phyloP scores from a whole-genome alignment of 108 stramenopile genomes.

The Ochromonas danica region DNA sequence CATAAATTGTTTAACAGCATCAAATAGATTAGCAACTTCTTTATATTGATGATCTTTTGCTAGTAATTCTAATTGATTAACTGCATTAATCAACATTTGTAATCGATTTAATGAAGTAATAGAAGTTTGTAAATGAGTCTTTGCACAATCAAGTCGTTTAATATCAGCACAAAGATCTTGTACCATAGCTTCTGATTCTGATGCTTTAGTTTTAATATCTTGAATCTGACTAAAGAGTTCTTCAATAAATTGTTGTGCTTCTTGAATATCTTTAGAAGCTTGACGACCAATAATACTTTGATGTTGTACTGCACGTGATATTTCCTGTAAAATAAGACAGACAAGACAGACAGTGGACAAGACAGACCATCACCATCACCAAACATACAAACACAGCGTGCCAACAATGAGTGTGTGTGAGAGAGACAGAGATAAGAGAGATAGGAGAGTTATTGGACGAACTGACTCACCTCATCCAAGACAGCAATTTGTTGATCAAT shows the following conservation, averaged over 20 bases:
- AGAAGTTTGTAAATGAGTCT: constrained; percentile 87
- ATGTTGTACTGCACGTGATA: constrained; percentile 55
- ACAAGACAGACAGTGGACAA: too few species aligned
- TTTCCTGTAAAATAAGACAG: constrained; percentile 28
- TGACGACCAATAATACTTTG: constrained; percentile 54
- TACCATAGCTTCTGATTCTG: constrained; percentile 62
- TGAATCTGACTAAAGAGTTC: constrained; percentile 58
- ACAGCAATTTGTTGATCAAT: constrained; percentile 46
- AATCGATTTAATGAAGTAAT: constrained; percentile 93
- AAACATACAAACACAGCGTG: too few species aligned
- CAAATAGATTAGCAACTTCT: constrained; percentile 81
- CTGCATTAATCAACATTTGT: constrained; percentile 95
- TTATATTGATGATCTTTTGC: constrained; percentile 73
- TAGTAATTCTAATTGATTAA: constrained; percentile 77
- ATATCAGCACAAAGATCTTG: constrained; percentile 74
- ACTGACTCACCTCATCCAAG: constrained; percentile 44
- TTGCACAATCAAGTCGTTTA: constrained; percentile 91
- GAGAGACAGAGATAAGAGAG: too few species aligned
- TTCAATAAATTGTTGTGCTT: constrained; percentile 52
- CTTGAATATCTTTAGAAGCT: constrained; percentile 56
- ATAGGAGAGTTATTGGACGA: too few species aligned
- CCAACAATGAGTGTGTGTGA: too few species aligned
- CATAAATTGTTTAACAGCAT: constrained; percentile 80
- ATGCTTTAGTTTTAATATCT: constrained; percentile 56
- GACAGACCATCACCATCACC: too few species aligned